Evolutionary conservation across 495 filamentous ascomycete genomes (phyloP).

Genomic region (Neurospora sp.): DNA sequence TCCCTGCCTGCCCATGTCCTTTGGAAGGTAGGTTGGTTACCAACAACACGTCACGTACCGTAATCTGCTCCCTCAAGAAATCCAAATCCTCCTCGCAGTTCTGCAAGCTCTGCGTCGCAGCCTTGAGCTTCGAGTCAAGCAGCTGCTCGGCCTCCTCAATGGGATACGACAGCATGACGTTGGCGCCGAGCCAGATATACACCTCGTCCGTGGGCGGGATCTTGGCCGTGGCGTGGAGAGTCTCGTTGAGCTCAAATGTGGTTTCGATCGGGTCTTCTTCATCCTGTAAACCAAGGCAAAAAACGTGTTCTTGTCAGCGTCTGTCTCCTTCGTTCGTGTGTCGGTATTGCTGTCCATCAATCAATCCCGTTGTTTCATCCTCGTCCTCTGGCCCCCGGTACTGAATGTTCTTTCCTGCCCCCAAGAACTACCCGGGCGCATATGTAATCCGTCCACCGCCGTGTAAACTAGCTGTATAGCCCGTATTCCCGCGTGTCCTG

Average conservation of each 20-base stretch:
- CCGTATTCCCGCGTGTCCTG: not conserved
- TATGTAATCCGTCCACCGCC: not conserved
- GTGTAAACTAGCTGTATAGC: not conserved
- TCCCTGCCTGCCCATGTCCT: not conserved
- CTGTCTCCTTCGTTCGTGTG: not conserved
- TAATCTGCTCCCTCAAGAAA: constrained; percentile 93
- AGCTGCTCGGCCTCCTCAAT: constrained; percentile 76
- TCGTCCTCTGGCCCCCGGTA: not conserved
- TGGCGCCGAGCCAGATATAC: constrained; percentile 93
- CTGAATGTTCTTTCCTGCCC: not conserved
- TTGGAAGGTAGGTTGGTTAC: not conserved
- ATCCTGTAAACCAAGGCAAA: constrained; percentile 14
- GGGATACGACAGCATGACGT: constrained; percentile 95
- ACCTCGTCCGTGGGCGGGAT: constrained; percentile 83
- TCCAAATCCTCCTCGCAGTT: constrained; percentile 96
- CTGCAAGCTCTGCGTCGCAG: constrained; percentile 63
- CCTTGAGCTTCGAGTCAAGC: constrained; percentile 64
- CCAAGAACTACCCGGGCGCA: not conserved
- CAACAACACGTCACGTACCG: constrained; percentile 42
- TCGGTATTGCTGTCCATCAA: not conserved
- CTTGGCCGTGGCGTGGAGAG: constrained; percentile 78
- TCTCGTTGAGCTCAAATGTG: constrained; percentile 94
- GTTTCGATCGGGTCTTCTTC: constrained; percentile 66
- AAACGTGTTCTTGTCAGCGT: not conserved
- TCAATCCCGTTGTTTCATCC: not conserved